These are phyloP conservation scores for Mimosa bimucronata DNA, from an alignment of 306 rosid species.

Conservation along the genomic window DNA sequence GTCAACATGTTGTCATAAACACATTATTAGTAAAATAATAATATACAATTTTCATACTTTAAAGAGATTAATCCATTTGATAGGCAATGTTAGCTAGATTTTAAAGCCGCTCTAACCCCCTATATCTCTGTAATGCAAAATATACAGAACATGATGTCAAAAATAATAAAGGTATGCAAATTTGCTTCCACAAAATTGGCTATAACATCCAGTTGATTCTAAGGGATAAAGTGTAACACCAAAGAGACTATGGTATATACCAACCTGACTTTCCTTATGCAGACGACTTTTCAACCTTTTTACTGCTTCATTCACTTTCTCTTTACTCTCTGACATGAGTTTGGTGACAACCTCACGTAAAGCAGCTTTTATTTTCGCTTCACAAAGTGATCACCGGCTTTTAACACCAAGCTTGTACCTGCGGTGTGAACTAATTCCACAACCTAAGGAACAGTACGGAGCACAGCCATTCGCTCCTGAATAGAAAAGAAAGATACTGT, in stretches of 20 bases:
- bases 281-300: conserved; percentile 63
- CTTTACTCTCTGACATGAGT: conserved; percentile 80
- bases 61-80: no score
- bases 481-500: conserved; percentile 33
- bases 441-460: conserved; percentile 55
- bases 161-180: background rate
- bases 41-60: no score
- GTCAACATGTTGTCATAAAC: no score
- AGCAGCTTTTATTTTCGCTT: conserved; percentile 60
- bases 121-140: background rate
- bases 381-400: conserved; percentile 44
- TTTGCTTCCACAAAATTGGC: background rate
- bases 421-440: conserved; percentile 52
- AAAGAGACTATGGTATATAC: no score
- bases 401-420: conserved; percentile 46
- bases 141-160: background rate
- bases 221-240: background rate
- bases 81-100: background rate
- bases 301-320: conserved; percentile 50
- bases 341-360: conserved; percentile 66
- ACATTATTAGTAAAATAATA: no score
- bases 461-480: conserved; percentile 65
- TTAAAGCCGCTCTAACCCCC: background rate
- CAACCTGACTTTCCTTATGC: conserved; percentile 58
- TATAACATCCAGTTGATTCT: no score